These are phyloP conservation scores for Tylopilus felleus DNA, from an alignment of 768 basidiomycete species.

Conservation along the genomic window DNA sequence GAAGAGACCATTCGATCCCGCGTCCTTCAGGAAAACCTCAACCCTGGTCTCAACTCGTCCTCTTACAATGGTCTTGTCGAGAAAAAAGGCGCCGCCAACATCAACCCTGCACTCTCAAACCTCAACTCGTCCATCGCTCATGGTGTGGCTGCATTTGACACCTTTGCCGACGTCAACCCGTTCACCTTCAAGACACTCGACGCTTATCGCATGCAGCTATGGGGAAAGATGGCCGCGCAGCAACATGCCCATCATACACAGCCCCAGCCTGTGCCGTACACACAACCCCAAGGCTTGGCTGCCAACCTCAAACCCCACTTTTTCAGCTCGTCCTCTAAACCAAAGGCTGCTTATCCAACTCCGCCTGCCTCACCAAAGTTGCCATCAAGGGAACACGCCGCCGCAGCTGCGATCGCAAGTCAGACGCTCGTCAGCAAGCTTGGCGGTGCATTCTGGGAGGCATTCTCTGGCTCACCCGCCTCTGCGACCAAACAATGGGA, in stretches of 20 bases:
- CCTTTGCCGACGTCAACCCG: slow-evolving; percentile 74
- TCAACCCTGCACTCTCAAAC: slow-evolving; percentile 29
- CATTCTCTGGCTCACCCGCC: slow-evolving; percentile 57
- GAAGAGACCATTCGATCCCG: slow-evolving; percentile 27
- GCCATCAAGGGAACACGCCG: slow-evolving; percentile 32
- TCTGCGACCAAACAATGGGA: slow-evolving; percentile 46
- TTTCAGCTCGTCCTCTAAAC: slow-evolving; percentile 21
- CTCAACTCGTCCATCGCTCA: slow-evolving; percentile 22
- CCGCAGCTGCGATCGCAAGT: slow-evolving; percentile 64
- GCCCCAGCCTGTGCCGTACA: slow-evolving; percentile 18
- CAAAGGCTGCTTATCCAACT: slow-evolving; percentile 35
- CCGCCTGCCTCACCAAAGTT: slow-evolving; percentile 40
- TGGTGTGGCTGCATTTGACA: slow-evolving; percentile 56
- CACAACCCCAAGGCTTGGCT: slow-evolving; percentile 37
- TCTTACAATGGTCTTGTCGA: slow-evolving; percentile 24
- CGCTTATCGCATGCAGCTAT: slow-evolving; percentile 87
- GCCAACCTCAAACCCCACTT: slow-evolving; percentile 38
- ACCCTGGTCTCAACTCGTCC: slow-evolving; percentile 25
- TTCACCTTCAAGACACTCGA: slow-evolving; percentile 89
- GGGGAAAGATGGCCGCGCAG: slow-evolving; percentile 86
- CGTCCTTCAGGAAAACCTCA: slow-evolving; percentile 23
- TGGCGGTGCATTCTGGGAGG: slow-evolving; percentile 83
- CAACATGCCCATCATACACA: slow-evolving; percentile 44
- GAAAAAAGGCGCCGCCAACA: slow-evolving; percentile 31
- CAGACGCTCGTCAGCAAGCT: slow-evolving; percentile 73